Percentiles rank a stretch among this genome's conserved stretches.
phyloP scores from a whole-genome alignment of 768 basidiomycete species.

The Tricholoma sp. region DNA sequence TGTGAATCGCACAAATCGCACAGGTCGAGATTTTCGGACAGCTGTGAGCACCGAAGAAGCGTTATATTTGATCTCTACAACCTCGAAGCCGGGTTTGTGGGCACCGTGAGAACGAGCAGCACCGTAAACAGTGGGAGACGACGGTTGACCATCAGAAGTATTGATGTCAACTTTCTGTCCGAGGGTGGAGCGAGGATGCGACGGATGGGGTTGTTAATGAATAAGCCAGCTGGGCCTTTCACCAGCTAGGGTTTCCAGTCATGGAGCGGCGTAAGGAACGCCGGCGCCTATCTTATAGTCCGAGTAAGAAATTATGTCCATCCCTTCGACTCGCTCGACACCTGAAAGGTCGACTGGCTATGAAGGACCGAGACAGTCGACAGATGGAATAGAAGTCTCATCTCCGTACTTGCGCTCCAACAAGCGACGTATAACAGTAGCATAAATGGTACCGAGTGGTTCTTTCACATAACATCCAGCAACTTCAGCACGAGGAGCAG shows the following conservation, averaged over 20 bases:
- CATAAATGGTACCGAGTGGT: constrained; percentile 83
- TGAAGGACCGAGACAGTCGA: constrained; percentile 73
- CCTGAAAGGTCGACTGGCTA: constrained; percentile 32
- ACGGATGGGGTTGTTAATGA: constrained; percentile 85
- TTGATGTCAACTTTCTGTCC: constrained; percentile 74
- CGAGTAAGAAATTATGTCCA: constrained; percentile 39
- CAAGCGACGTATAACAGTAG: constrained; percentile 70
- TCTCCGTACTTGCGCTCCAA: constrained; percentile 82
- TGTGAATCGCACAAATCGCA: no score
- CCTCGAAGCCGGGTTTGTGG: constrained; percentile 76
- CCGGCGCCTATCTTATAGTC: constrained; percentile 46
- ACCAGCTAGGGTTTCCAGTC: constrained; percentile 85
- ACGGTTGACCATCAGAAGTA: constrained; percentile 39
- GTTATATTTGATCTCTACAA: constrained; percentile 67
- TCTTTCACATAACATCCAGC: constrained; percentile 94
- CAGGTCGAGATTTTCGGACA: no score
- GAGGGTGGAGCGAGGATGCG: constrained; percentile 74
- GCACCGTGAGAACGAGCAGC: constrained; percentile 74
- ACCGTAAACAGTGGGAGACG: constrained; percentile 66
- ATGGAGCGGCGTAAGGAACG: constrained; percentile 59
- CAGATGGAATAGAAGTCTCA: constrained; percentile 62
- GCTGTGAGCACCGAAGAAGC: no score
- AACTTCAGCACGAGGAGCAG: constrained; percentile 84
- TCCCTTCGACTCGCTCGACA: constrained; percentile 36
- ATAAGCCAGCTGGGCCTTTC: constrained; percentile 61